These are phyloP conservation scores for Pezicula neosporulosa DNA, from an alignment of 2,329 filamentous ascomycete genomes.

Conservation along the genomic window DNA sequence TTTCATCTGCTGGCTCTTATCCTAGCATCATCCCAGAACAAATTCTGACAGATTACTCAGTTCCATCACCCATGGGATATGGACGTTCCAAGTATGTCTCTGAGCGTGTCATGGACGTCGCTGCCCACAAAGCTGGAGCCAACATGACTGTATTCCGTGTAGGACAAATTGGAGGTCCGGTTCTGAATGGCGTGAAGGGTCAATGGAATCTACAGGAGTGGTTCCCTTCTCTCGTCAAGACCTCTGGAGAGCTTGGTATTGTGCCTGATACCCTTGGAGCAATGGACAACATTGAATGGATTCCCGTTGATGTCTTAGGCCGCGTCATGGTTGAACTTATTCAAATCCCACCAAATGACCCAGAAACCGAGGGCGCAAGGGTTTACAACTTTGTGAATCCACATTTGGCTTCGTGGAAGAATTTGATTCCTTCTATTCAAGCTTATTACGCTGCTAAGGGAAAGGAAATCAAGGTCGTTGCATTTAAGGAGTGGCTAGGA, in stretches of 20 bases:
- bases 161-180: slow-evolving; percentile 24
- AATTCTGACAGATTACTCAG: slow-evolving; percentile 20
- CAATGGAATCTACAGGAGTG: slow-evolving; percentile 40
- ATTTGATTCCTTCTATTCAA: not conserved
- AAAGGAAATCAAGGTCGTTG: too few species aligned
- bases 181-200: slow-evolving; percentile 25
- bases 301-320: slow-evolving; percentile 37
- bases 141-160: not conserved
- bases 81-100: slow-evolving; percentile 2
- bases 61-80: not conserved
- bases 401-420: not conserved
- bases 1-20: slow-evolving; percentile 7
- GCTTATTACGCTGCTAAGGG: too few species aligned
- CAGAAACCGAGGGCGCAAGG: not conserved
- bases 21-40: slow-evolving; percentile 26
- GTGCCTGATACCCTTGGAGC: slow-evolving; percentile 33
- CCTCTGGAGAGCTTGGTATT: slow-evolving; percentile 28
- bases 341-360: not conserved
- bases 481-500: too few species aligned
- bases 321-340: slow-evolving; percentile 29
- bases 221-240: slow-evolving; percentile 35
- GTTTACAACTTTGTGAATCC: not conserved
- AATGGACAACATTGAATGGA: slow-evolving; percentile 34
- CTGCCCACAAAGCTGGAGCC: not conserved
- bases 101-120: not conserved